Evolutionary conservation across 768 basidiomycete genomes (phyloP), one percentile per base, ranked within the genome.

Genomic region (Suillus clintonianus): DNA sequence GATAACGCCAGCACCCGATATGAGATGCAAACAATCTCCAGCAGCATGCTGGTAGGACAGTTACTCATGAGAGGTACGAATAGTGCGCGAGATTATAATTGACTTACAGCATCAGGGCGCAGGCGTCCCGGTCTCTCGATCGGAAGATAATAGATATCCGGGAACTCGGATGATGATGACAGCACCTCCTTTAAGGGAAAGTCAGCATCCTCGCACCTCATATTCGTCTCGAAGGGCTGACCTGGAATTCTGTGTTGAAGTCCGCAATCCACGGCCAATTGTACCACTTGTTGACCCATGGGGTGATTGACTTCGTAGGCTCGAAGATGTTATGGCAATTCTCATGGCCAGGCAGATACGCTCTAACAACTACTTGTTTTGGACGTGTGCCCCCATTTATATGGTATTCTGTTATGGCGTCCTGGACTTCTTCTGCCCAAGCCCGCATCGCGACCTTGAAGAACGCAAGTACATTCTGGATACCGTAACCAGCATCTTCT

Each of bases 341-440:
- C 63, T 89, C 88, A 66, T 90, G 87, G 4, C 89, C 89, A 2
- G 86, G 85, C 5, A 87, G 69, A 66, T 89, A 90, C 9, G 87
- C 82, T 34, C 89, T 72, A 10, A 87, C 82, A 9, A 90, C 72
- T 9, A 85, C 86, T 68, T 84, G 82, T 62, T 78, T 75, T 32
- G 65, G 71, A 32, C 67, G 65, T 2, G n/a, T 68, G 0, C 74
- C 76, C 0, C 74, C 76, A 17, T 67, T 64, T 17, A 59, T 65
- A 47, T 66, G 72, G 43, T 79, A 79, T 13, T 76, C 69, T 43
- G 76, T 72, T 37, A 88, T 68, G 39, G 79, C 77, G 5, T 65
- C 66, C 69, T 89, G 86, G 22, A 88, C 82, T 59, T 80, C 75
- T 2, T 69, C 69, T 9, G 86, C 83, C 88, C 87, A 90, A 11